Conservation (phyloP, 1,139 yeast genomes). For the Diutina pseudorugosa region DNA sequence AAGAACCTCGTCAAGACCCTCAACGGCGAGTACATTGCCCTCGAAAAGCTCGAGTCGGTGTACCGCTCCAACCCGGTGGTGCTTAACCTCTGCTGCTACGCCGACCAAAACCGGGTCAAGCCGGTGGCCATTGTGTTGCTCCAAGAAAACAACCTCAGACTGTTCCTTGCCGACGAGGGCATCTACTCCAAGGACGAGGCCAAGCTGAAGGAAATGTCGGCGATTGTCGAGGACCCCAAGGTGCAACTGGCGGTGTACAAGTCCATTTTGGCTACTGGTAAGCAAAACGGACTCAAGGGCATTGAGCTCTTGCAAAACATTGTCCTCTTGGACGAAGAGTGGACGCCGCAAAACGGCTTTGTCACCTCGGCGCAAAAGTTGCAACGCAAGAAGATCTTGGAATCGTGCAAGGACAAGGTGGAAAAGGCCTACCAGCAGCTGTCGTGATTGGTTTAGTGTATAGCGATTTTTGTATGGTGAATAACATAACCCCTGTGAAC, state of each 20-base stretch:
- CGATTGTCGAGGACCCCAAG: constrained; percentile 42
- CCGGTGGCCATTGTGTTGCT: constrained; percentile 90
- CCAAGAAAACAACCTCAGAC: constrained; percentile 52
- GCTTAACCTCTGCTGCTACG: constrained; percentile 80
- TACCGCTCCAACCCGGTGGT: constrained; percentile 80
- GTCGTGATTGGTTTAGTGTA: background rate
- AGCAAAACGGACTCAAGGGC: constrained; percentile 67
- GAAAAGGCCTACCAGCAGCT: constrained; percentile 35
- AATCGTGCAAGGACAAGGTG: constrained; percentile 45
- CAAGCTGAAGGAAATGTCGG: constrained; percentile 34
- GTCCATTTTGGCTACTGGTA: constrained; percentile 63
- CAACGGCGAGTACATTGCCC: constrained; percentile 96
- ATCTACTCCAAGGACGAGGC: constrained; percentile 37
- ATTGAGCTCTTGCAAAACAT: constrained; percentile 78
- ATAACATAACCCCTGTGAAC: background rate
- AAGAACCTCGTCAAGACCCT: constrained; percentile 92
- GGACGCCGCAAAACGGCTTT: constrained; percentile 95
- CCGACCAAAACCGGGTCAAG: constrained; percentile 75
- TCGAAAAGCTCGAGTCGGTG: constrained; percentile 78
- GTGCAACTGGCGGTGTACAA: constrained; percentile 44
- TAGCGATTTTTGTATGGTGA: background rate
- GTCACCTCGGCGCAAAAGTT: constrained; percentile 94
- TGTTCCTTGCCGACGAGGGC: constrained; percentile 40
- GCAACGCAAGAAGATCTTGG: constrained; percentile 85
- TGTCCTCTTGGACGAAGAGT: constrained; percentile 76